A percentile compares a stretch with the other conserved stretches of the same genome.
Evolutionary conservation across 1,284 basidiomycete genomes (phyloP).

Genomic region (Peniophora sp.): DNA sequence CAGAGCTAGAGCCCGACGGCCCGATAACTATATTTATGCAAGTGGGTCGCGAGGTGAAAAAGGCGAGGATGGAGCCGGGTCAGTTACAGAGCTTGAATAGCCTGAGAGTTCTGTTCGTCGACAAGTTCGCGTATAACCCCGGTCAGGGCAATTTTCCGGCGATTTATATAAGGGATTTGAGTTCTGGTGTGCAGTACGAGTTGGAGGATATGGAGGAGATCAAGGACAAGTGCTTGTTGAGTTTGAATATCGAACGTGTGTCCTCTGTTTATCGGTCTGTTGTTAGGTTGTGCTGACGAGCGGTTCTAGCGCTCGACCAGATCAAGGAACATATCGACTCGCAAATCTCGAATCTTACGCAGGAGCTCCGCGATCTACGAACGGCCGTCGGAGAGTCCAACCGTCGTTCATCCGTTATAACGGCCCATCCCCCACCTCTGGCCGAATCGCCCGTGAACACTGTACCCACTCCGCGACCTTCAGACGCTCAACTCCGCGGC

Average conservation of each 20-base stretch:
- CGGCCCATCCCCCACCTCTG: conserved; percentile 28
- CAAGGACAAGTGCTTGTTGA: conserved; percentile 80
- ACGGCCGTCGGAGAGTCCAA: conserved; percentile 43
- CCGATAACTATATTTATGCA: conserved; percentile 80
- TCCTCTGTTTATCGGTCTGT: conserved; percentile 1
- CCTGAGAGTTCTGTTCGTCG: conserved; percentile 85
- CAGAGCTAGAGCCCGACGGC: conserved; percentile 19
- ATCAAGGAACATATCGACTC: conserved; percentile 97
- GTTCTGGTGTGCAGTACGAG: conserved; percentile 91
- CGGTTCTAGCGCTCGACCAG: conserved; percentile 81
- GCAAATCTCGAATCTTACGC: conserved; percentile 79
- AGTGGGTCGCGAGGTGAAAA: conserved; percentile 89
- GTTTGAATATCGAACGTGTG: conserved; percentile 91
- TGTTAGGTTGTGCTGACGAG: conserved; percentile 7
- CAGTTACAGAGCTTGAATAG: conserved; percentile 60
- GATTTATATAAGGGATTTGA: conserved; percentile 90
- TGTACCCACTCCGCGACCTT: conserved; percentile 50
- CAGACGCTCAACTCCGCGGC: conserved; percentile 64
- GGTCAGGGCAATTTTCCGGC: conserved; percentile 91
- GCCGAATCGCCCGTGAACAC: conserved; percentile 37
- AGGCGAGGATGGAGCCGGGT: conserved; percentile 65
- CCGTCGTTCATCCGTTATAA: conserved; percentile 33
- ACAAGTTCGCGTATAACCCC: conserved; percentile 92
- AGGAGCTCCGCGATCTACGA: conserved; percentile 90
- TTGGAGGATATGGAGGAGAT: conserved; percentile 94